These are phyloP conservation scores for Nevesoporus exiguus DNA, from an alignment of 768 basidiomycete genomes.

Conservation along the genomic window DNA sequence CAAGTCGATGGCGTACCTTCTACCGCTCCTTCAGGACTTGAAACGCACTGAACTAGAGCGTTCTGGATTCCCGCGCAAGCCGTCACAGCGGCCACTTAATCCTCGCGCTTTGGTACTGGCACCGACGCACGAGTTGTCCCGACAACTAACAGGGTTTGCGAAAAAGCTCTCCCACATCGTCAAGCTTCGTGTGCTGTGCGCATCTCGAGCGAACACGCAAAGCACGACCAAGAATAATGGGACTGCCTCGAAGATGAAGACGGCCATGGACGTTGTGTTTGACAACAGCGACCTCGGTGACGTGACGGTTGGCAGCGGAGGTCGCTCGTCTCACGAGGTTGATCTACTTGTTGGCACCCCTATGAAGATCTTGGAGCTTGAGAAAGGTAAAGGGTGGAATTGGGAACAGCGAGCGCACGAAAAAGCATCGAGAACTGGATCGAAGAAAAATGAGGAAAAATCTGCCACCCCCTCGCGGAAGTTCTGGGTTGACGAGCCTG, in stretches of 20 bases:
- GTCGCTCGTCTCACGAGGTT: constrained; percentile 28
- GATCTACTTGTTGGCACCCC: constrained; percentile 67
- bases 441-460: constrained; percentile 31
- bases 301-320: constrained; percentile 24
- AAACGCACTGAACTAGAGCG: constrained; percentile 56
- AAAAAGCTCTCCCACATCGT: constrained; percentile 71
- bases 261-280: constrained; percentile 10
- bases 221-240: constrained; percentile 24
- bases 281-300: constrained; percentile 26
- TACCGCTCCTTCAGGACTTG: constrained; percentile 77
- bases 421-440: constrained; percentile 22
- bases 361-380: constrained; percentile 59
- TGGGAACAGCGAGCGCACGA: constrained; percentile 30
- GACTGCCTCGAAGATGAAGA: constrained; percentile 51
- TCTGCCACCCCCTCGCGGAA: constrained; percentile 21
- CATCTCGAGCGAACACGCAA: constrained; percentile 55
- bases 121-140: constrained; percentile 85
- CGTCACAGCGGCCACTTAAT: constrained; percentile 36
- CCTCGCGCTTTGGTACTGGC: constrained; percentile 81
- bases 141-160: constrained; percentile 73
- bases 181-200: constrained; percentile 74
- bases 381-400: constrained; percentile 54
- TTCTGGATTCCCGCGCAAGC: constrained; percentile 1
- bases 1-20: constrained; percentile 86
- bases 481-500: constrained; percentile 46